A percentile compares a stretch with the other conserved stretches of the same genome.
phyloP scores from a whole-genome alignment of 164 flowering plant genomes.

The Piper betle region DNA sequence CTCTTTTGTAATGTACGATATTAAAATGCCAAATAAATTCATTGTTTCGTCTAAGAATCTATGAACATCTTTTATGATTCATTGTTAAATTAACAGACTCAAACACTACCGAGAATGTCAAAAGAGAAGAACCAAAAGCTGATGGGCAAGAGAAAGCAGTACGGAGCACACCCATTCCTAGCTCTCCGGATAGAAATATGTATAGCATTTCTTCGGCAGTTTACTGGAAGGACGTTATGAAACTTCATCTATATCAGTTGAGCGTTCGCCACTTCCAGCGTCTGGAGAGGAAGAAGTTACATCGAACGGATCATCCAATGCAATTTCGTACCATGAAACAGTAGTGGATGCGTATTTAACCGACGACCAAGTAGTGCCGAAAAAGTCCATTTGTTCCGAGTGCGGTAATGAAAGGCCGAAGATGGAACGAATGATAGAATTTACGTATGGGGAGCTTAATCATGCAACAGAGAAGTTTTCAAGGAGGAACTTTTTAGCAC shows the following conservation, averaged over 20 bases:
- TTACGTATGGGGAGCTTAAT: conserved; percentile 33
- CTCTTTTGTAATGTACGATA: no score
- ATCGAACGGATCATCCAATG: conserved; percentile 9
- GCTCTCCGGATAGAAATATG: conserved; percentile 13
- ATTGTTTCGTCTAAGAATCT: neutral
- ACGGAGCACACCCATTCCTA: conserved; percentile 2
- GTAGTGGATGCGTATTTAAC: neutral
- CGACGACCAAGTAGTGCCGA: conserved; percentile 1
- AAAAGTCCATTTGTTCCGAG: conserved; percentile 19
- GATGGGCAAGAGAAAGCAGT: conserved; percentile 8
- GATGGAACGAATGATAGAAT: conserved; percentile 25
- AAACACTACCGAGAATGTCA: conserved; percentile 3
- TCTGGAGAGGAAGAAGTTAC: conserved; percentile 5
- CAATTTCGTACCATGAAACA: conserved; percentile 2
- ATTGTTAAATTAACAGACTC: conserved; percentile 5
- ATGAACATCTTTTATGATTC: neutral
- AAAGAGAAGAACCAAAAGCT: conserved; percentile 4
- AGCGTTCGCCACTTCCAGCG: conserved; percentile 1
- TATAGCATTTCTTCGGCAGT: conserved; percentile 1
- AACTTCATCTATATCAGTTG: conserved; percentile 5
- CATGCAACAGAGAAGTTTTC: conserved; percentile 40
- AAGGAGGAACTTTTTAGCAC: conserved; percentile 27
- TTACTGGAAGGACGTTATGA: conserved; percentile 1
- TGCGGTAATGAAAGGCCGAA: conserved; percentile 38
- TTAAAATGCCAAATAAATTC: neutral